phyloP scores from a whole-genome alignment of 371 early-diverging fungal species.

The Entomophthora muscae region DNA sequence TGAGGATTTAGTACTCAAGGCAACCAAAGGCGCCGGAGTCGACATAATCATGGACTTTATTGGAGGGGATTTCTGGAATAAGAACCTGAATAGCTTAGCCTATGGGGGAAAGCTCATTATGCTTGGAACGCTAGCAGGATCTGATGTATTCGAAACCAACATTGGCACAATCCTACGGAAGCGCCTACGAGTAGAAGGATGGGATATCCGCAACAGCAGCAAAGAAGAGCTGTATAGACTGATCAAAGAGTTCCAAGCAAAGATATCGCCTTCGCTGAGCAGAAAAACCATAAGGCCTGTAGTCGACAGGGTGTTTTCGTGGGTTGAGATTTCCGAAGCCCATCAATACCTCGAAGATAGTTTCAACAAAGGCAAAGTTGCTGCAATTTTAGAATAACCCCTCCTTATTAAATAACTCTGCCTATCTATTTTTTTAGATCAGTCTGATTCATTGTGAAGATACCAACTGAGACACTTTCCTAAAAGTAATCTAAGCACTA shows the following conservation, averaged over 20 bases:
- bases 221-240: slow-evolving; percentile 40
- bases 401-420: too few relatives aligned
- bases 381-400: slow-evolving; percentile 17
- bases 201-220: slow-evolving; percentile 42
- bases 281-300: slow-evolving; percentile 26
- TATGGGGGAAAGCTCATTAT: slow-evolving; percentile 55
- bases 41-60: slow-evolving; percentile 51
- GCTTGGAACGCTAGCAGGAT: slow-evolving; percentile 37
- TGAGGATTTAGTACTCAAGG: slow-evolving; percentile 27
- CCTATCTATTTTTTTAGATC: too few relatives aligned
- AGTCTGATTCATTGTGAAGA: too few relatives aligned
- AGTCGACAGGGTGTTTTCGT: slow-evolving; percentile 38
- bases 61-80: slow-evolving; percentile 41
- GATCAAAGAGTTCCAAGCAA: slow-evolving; percentile 24
- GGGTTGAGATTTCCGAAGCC: slow-evolving; percentile 42
- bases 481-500: too few relatives aligned
- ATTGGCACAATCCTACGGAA: slow-evolving; percentile 35
- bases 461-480: too few relatives aligned
- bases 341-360: slow-evolving; percentile 46
- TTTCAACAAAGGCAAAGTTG: slow-evolving; percentile 36
- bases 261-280: slow-evolving; percentile 21
- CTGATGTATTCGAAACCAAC: slow-evolving; percentile 24
- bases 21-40: slow-evolving; percentile 43
- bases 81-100: slow-evolving; percentile 40
- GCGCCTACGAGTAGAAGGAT: slow-evolving; percentile 45